Base-by-base conservation (phyloP, 805 yeast species). In the Zygosaccharomyces gambellarensis region DNA sequence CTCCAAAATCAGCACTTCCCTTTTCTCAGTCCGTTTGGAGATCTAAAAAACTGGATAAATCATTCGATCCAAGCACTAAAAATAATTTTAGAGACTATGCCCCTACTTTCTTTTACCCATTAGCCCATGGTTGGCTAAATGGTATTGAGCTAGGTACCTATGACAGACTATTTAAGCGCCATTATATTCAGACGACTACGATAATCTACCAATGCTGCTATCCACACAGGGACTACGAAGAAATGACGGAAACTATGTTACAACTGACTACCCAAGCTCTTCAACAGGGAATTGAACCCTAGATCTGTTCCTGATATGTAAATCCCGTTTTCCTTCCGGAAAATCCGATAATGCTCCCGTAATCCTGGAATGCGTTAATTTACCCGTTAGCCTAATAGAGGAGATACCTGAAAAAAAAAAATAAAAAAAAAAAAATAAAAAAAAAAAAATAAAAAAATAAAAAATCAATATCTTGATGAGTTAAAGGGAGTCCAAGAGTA, bases 131-230 rank as follows among this genome's bases (percentile, higher is more conserved):
- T 0, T 79, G 83, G 83, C 59, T 76, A 39, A 77, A 75, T 47
- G 77, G 79, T 8, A 74, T 80, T n/a, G 71, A 78, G 47, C 63
- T 80, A 34, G 85, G 85, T 0, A 72, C 75, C 28, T 79, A 75
- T 51, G 77, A 81, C 14, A 72, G 76, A 5, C 53, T 80, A 19
- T 76, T 81, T 49, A 65, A 74, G 36, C 73, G 74, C 3, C 85
- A 81, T 53, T 81, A 73, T 55, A 47, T 80, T 2, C 65, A 72
- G 25, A 79, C 83, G 0, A 56, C 80, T 46, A 62, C 73, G 1
- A 60, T 80, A 11, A 53, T 80, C 3, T 53, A 79, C 21, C 75
- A 73, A 36, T 71, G 80, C 22, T 76, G 83, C 0, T 71, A 73
- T 50, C 83, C 83, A 0, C 66, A 64, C 8, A 57, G 63, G 46